A percentile compares a stretch with the other conserved stretches of the same genome.
phyloP scores from a whole-genome alignment of 2,329 filamentous ascomycete genomes.

The Pseudogymnoascus sp. region DNA sequence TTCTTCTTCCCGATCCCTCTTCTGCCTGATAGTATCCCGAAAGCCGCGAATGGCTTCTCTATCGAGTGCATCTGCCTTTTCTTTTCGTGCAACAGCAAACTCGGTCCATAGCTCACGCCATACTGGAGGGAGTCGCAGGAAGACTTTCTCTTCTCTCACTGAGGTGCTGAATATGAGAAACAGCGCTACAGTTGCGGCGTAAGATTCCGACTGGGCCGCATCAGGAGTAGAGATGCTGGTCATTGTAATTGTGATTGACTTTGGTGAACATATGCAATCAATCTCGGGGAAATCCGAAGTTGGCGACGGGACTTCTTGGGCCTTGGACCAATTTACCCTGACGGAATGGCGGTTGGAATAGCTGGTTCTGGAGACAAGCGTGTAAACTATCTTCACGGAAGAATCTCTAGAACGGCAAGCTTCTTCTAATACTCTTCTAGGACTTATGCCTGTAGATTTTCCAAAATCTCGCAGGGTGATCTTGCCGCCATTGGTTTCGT shows the following conservation, averaged over 20 bases:
- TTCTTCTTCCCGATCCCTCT: conserved; percentile 60
- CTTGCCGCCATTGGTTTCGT: conserved; percentile 43
- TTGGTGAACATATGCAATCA: conserved; percentile 32
- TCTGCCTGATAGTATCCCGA: conserved; percentile 59
- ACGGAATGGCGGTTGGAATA: conserved; percentile 72
- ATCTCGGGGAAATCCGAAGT: conserved; percentile 23
- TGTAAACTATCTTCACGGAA: conserved; percentile 58
- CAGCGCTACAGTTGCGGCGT: conserved; percentile 70
- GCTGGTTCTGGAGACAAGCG: conserved; percentile 60
- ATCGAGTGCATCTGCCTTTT: conserved; percentile 61
- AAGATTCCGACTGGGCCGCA: conserved; percentile 75
- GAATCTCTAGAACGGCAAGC: conserved; percentile 71
- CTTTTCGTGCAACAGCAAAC: conserved; percentile 62
- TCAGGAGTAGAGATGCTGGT: conserved; percentile 64
- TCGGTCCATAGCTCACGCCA: conserved; percentile 87
- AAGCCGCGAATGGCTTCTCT: conserved; percentile 60
- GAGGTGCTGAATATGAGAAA: conserved; percentile 75
- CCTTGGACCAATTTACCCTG: conserved; percentile 70
- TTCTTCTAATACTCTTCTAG: conserved; percentile 72
- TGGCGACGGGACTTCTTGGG: conserved; percentile 46
- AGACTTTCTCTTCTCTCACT: conserved; percentile 77
- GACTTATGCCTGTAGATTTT: conserved; percentile 68
- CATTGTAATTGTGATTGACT: conserved; percentile 64
- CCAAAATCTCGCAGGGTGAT: conserved; percentile 74
- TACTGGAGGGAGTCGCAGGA: conserved; percentile 64